Evolutionary conservation across 1,139 yeast genomes (phyloP).

Genomic region (Geotrichum cucujoidarum): DNA sequence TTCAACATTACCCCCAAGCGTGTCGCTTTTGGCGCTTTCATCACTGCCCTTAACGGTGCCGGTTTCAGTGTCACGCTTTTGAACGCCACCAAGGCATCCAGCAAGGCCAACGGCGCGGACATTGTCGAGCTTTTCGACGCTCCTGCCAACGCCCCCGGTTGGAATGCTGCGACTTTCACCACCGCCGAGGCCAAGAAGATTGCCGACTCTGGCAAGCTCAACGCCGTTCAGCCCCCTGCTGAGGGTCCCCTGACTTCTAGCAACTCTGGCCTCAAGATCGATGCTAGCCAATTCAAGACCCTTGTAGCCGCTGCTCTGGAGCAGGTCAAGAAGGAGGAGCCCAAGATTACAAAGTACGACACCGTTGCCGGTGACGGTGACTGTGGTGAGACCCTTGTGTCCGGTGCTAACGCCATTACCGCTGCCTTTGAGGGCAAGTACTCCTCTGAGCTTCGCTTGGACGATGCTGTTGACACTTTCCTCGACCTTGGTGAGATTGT

Average conservation of each 20-base stretch:
- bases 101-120: conserved; percentile 31
- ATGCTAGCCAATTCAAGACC: conserved; percentile 40
- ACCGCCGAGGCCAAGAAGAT: conserved; percentile 40
- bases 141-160: conserved; percentile 75
- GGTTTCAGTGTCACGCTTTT: conserved; percentile 80
- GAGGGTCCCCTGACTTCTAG: conserved; percentile 23
- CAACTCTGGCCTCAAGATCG: conserved; percentile 41
- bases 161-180: conserved; percentile 49
- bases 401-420: conserved; percentile 72
- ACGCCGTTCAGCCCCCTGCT: conserved; percentile 21
- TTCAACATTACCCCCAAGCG: conserved; percentile 62
- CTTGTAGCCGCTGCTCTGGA: conserved; percentile 49
- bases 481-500: conserved; percentile 66
- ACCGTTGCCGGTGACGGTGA: conserved; percentile 95
- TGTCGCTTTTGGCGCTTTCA: conserved; percentile 66
- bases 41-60: conserved; percentile 85
- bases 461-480: conserved; percentile 53
- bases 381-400: conserved; percentile 85
- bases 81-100: conserved; percentile 50
- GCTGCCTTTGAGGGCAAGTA: conserved; percentile 39
- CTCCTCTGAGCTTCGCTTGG: conserved; percentile 37
- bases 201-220: conserved; percentile 34
- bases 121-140: conserved; percentile 51
- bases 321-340: conserved; percentile 54
- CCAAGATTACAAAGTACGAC: conserved; percentile 77